These are phyloP conservation scores for Bjerkandera adusta DNA, from an alignment of 1,284 basidiomycete species.

Conservation along the genomic window DNA sequence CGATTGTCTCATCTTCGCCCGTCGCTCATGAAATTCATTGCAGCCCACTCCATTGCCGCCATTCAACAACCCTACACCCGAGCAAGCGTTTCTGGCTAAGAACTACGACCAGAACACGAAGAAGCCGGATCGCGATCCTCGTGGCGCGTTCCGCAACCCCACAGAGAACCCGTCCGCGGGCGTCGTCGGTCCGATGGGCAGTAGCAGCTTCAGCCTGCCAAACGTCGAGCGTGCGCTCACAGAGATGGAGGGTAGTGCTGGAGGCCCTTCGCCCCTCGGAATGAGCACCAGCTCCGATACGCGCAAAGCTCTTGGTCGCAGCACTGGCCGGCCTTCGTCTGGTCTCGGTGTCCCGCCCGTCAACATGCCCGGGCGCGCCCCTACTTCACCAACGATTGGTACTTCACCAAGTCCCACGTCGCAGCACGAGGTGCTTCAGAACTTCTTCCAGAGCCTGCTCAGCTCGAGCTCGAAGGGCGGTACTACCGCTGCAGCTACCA, in stretches of 20 bases:
- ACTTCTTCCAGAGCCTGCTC: slow-evolving; percentile 83
- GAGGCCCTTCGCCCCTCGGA: slow-evolving; percentile 23
- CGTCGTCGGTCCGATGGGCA: slow-evolving; percentile 87
- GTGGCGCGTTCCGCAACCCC: slow-evolving; percentile 81
- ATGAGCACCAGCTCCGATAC: slow-evolving; percentile 23
- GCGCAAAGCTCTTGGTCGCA: slow-evolving; percentile 23
- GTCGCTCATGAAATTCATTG: background rate
- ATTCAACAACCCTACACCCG: slow-evolving; percentile 76
- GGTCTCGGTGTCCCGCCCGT: slow-evolving; percentile 22
- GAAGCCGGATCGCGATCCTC: slow-evolving; percentile 85
- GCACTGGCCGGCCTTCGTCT: slow-evolving; percentile 21
- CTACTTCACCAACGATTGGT: slow-evolving; percentile 39
- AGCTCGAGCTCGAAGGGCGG: slow-evolving; percentile 59
- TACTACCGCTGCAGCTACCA: background rate
- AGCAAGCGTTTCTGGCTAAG: slow-evolving; percentile 84
- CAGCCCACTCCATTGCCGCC: slow-evolving; percentile 68
- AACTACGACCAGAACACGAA: slow-evolving; percentile 89
- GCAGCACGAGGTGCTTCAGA: slow-evolving; percentile 80
- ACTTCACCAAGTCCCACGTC: slow-evolving; percentile 46
- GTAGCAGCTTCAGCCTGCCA: slow-evolving; percentile 78
- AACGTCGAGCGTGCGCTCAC: slow-evolving; percentile 82
- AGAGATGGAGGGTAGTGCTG: slow-evolving; percentile 73
- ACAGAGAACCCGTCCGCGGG: slow-evolving; percentile 56
- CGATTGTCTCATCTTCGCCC: background rate
- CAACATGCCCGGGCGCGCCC: slow-evolving; percentile 7